A percentile compares a stretch with the other conserved stretches of the same genome.
phyloP scores from a whole-genome alignment of 768 basidiomycete species.

The Hydnomerulius pinastri region DNA sequence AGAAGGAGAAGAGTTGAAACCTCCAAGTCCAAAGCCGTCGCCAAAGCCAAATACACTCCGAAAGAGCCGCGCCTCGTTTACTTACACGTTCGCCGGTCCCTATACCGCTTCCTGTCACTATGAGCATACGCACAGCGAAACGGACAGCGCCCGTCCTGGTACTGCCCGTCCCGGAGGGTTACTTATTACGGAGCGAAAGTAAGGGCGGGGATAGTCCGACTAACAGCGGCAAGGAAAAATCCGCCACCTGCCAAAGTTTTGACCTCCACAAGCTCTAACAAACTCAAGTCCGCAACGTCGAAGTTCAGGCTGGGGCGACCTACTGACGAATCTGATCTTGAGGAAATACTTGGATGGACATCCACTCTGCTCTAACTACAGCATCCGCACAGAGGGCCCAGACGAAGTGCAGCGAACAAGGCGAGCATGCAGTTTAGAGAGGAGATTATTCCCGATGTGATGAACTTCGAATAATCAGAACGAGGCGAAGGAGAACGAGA shows the following conservation, averaged over 20 bases:
- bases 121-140: constrained; percentile 12
- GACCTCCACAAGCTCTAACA: background rate
- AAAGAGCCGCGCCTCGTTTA: constrained; percentile 6
- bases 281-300: constrained; percentile 1
- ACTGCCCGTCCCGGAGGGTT: constrained; percentile 26
- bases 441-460: constrained; percentile 75
- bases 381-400: constrained; percentile 21
- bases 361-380: constrained; percentile 5
- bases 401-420: constrained; percentile 57
- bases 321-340: background rate
- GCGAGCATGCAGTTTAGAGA: constrained; percentile 47
- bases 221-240: background rate
- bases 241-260: constrained; percentile 10
- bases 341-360: constrained; percentile 9
- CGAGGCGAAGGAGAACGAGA: constrained; percentile 32
- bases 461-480: constrained; percentile 52
- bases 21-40: background rate
- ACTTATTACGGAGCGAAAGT: constrained; percentile 18
- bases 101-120: constrained; percentile 1
- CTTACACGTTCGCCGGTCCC: constrained; percentile 10
- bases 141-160: constrained; percentile 30
- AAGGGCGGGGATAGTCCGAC: background rate
- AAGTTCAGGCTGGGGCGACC: background rate
- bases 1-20: background rate
- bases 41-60: background rate